These are phyloP conservation scores for Colletotrichum gloeosporioides DNA, from an alignment of 2,329 filamentous ascomycete genomes.

Conservation along the genomic window DNA sequence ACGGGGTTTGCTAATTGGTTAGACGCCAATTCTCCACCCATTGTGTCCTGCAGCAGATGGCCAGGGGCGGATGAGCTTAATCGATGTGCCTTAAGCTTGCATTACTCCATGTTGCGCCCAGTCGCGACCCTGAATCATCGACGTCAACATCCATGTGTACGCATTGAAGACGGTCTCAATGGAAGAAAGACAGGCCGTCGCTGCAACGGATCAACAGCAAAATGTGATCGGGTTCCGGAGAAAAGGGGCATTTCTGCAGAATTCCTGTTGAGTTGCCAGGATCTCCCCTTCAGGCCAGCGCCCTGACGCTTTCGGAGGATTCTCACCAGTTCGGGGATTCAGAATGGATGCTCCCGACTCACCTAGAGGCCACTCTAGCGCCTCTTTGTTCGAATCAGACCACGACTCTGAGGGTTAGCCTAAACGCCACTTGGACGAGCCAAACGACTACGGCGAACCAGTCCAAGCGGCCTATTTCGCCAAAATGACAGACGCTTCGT, in stretches of 20 bases:
- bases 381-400: not conserved
- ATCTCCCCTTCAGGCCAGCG: not conserved
- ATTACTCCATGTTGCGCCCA: not conserved
- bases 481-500: not conserved
- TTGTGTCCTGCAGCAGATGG: not conserved
- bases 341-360: constrained; percentile 2
- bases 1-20: not conserved
- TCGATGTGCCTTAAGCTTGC: not conserved
- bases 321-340: not conserved
- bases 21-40: not conserved
- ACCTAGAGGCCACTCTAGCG: not conserved
- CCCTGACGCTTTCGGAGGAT: constrained; percentile 11
- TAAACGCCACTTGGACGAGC: not conserved
- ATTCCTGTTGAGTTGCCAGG: not conserved
- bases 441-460: not conserved
- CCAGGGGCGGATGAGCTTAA: constrained; percentile 16
- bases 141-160: not conserved
- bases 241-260: not conserved
- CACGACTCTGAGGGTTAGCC: not conserved
- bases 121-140: not conserved
- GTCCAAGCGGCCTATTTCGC: not conserved
- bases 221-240: not conserved
- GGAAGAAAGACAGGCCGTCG: accelerated
- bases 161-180: not conserved
- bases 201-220: not conserved